Evolutionary conservation across 495 filamentous ascomycete species (phyloP).

Genomic region (Xylaria telfairii): DNA sequence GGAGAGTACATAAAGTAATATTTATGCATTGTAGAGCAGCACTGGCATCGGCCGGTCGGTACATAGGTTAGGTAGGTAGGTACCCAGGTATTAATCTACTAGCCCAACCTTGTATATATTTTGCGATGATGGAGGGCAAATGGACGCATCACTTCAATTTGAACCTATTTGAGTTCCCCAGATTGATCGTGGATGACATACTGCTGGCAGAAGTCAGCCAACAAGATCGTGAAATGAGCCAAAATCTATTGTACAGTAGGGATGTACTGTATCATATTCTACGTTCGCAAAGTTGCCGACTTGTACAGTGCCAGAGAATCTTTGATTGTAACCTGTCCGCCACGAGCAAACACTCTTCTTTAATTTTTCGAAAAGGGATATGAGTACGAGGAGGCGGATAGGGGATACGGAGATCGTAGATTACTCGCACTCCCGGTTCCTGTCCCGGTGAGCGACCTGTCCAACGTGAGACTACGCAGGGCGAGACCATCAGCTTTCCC

Average conservation of each 20-base stretch:
- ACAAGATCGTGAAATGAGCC: no score
- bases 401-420: conserved; percentile 5
- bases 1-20: no score
- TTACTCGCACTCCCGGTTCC: neutral
- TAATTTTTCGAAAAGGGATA: neutral
- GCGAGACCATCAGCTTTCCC: conserved; percentile 34
- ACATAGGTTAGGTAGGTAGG: no score
- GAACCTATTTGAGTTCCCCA: neutral
- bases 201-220: no score
- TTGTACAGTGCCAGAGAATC: neutral
- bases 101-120: neutral
- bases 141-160: neutral
- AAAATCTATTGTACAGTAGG: no score
- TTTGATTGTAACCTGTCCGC: neutral
- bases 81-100: no score
- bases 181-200: neutral
- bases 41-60: neutral
- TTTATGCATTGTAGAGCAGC: neutral
- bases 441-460: conserved; percentile 7
- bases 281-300: neutral
- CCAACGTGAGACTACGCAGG: conserved; percentile 2
- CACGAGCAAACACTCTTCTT: neutral
- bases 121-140: neutral
- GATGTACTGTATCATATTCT: neutral
- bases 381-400: no score